phyloP scores from a whole-genome alignment of 2,329 filamentous ascomycete genomes.

The Colletotrichum limetticola region DNA sequence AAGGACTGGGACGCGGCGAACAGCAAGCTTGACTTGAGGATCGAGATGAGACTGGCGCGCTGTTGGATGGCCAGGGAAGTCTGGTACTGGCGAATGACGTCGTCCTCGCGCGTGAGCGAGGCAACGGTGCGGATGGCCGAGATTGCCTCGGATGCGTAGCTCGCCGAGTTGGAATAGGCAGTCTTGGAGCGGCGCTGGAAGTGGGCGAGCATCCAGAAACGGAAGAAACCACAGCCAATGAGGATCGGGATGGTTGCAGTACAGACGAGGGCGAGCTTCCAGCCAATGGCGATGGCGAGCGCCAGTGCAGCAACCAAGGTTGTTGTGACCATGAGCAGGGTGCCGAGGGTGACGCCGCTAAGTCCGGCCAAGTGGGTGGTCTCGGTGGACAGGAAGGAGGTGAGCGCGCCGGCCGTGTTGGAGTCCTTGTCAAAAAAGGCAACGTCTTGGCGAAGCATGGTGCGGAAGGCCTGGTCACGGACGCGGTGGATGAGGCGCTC shows the following conservation, averaged over 20 bases:
- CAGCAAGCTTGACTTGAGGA: conserved; percentile 79
- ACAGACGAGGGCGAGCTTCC: conserved; percentile 89
- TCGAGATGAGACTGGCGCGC: conserved; percentile 74
- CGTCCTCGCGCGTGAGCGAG: conserved; percentile 85
- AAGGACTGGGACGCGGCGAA: conserved; percentile 89
- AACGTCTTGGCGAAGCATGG: conserved; percentile 93
- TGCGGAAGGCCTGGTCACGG: conserved; percentile 83
- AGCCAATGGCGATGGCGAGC: conserved; percentile 79
- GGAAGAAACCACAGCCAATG: conserved; percentile 84
- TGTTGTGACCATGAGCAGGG: conserved; percentile 81
- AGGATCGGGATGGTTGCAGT: conserved; percentile 82
- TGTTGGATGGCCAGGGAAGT: conserved; percentile 74
- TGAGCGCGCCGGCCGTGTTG: conserved; percentile 89
- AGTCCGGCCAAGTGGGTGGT: conserved; percentile 90
- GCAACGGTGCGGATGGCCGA: conserved; percentile 94
- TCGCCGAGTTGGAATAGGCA: conserved; percentile 83
- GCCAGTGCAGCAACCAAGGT: conserved; percentile 81
- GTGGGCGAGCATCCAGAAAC: conserved; percentile 84
- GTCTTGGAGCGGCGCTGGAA: conserved; percentile 84
- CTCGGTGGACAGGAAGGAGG: conserved; percentile 88
- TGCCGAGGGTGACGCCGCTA: conserved; percentile 87
- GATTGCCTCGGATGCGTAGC: conserved; percentile 92
- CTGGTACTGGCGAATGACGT: conserved; percentile 81
- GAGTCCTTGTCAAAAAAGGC: conserved; percentile 90
- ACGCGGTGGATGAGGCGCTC: conserved; percentile 86